phyloP scores from a whole-genome alignment of 2,329 filamentous ascomycete genomes.

The Cercospora nicotianae region DNA sequence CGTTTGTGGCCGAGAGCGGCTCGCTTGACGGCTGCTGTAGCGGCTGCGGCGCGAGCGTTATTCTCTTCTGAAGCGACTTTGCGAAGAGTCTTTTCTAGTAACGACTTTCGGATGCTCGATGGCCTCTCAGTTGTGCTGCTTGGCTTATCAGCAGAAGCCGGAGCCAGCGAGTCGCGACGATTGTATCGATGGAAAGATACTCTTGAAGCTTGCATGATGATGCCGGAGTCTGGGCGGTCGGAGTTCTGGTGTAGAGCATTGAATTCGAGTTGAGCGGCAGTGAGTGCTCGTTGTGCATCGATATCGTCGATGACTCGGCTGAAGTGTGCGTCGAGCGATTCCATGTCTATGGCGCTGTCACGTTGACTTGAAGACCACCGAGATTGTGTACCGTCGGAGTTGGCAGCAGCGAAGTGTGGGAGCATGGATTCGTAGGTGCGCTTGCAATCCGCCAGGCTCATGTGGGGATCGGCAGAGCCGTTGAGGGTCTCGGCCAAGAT shows the following conservation, averaged over 20 bases:
- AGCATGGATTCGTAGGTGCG: constrained; percentile 23
- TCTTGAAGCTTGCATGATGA: constrained; percentile 15
- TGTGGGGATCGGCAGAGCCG: constrained; percentile 16
- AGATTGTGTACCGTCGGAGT: constrained; percentile 11
- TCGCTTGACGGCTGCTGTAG: background rate
- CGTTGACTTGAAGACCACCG: background rate
- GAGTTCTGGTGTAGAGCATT: background rate
- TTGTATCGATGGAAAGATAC: constrained; percentile 6
- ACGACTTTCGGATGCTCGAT: constrained; percentile 8
- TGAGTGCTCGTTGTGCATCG: constrained; percentile 4
- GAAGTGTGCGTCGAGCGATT: constrained; percentile 22
- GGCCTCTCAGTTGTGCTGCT: background rate
- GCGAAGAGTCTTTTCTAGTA: constrained; percentile 16
- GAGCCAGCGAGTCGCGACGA: background rate
- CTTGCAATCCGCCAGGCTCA: constrained; percentile 24
- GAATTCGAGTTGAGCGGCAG: constrained; percentile 12
- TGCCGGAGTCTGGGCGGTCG: constrained; percentile 19
- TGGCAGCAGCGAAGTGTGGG: constrained; percentile 26
- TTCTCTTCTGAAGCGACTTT: constrained; percentile 5
- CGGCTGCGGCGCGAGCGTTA: constrained; percentile 5
- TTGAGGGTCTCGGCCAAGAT: constrained; percentile 23
- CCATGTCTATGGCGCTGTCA: constrained; percentile 9
- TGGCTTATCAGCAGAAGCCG: background rate
- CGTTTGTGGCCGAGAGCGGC: constrained; percentile 12
- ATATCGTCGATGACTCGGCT: constrained; percentile 24